Base-by-base conservation (phyloP, 148 eudicot species). In the Tetragonia tetragonoides region DNA sequence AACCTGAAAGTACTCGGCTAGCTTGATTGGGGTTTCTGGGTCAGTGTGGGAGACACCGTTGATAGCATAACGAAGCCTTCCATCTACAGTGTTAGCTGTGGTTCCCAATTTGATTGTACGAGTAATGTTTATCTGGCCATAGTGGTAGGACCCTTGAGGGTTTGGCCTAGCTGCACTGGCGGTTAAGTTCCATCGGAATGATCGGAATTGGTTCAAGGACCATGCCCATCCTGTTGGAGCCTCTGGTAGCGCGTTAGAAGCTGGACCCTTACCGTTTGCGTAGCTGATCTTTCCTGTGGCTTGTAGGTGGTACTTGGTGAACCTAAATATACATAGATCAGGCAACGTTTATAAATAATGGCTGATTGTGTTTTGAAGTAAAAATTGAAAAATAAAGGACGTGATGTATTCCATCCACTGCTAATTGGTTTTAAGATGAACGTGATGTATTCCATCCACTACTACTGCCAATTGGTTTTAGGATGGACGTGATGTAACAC, bases 121-220 rank as follows among this genome's bases (percentile, higher is more conserved):
- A 21, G 88, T 85, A 10, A 86, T 86, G 85, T 83, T 85, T 63
- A 87, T 86, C 18, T 82, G 64, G n/a, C 91, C 89, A 62, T 88
- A 88, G 54, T 83, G 87, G 80, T 83, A 88, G 6, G 89, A 88
- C 12, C 91, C 92, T 74, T 89, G 92, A 70, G 92, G 92, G 85
- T 89, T 89, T 14, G 92, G 92, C n/a, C 92, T 83, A 42, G 92
- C 92, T 23, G 92, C 92, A 68, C 90, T 87, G 4, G 92, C 87
- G 17, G 92, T 89, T 60, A 89, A 73, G 85, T 89, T 89, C 92
- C 92, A 89, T 74, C 87, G 77, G 73, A 85, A 87, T 39, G 90
- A 81, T n/a, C 88, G 80, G 86, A 87, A 89, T 49, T 89, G 92
- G 77, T 89, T 89, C n/a, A 87, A 57, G 24, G 92, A 89, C 90